Percentiles rank a stretch among this genome's conserved stretches.
Evolutionary conservation across 805 yeast species (phyloP).

Genomic region (Spathaspora passalidarum): DNA sequence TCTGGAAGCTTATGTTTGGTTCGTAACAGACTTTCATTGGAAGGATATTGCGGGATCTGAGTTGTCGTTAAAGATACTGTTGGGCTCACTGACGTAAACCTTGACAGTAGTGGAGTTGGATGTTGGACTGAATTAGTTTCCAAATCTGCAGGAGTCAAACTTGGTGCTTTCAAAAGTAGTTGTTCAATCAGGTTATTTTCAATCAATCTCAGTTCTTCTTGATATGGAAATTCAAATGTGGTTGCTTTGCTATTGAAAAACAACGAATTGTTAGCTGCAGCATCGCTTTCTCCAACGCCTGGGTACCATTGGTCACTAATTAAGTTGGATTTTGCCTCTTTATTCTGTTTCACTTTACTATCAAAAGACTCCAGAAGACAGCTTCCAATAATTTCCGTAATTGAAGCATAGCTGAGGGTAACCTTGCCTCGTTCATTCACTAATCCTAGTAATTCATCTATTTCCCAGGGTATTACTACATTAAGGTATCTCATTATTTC

Average conservation of each 20-base stretch:
- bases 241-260: constrained; percentile 4
- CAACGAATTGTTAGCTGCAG: background rate
- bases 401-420: constrained; percentile 49
- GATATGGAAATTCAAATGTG: constrained; percentile 1
- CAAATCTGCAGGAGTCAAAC: no score
- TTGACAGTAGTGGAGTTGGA: background rate
- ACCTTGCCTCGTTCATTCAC: constrained; percentile 42
- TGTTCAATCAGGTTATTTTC: no score
- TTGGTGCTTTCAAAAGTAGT: background rate
- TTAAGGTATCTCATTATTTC: constrained; percentile 45
- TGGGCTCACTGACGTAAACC: background rate
- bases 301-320: constrained; percentile 7
- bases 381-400: constrained; percentile 59
- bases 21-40: background rate
- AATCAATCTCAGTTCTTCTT: background rate
- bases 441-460: constrained; percentile 51
- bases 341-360: constrained; percentile 3
- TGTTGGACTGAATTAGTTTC: background rate
- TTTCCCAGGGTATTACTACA: constrained; percentile 57
- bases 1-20: constrained; percentile 2
- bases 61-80: background rate
- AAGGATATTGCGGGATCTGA: background rate
- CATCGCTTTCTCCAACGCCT: background rate
- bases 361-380: constrained; percentile 46
- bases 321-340: background rate